Percentiles rank a stretch among this genome's conserved stretches.
Evolutionary conservation across 2,329 filamentous ascomycete genomes (phyloP).

Genomic region (Teratosphaeria viscida): DNA sequence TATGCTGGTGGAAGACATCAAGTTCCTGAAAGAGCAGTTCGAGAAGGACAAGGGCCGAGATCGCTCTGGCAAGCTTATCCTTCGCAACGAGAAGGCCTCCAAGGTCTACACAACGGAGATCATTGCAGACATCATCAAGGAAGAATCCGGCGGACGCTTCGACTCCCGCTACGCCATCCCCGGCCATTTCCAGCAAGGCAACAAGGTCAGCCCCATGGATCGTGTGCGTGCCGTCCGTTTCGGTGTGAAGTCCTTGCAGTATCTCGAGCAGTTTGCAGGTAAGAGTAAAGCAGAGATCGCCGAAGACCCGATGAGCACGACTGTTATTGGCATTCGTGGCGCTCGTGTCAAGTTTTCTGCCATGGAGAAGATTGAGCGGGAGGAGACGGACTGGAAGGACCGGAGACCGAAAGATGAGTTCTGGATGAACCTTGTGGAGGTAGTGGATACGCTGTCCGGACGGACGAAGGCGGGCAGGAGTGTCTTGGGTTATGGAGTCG

Average conservation of each 20-base stretch:
- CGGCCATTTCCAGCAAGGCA: conserved; percentile 89
- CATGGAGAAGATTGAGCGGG: conserved; percentile 69
- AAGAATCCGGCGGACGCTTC: conserved; percentile 84
- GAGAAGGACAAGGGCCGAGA: conserved; percentile 75
- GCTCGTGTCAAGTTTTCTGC: conserved; percentile 79
- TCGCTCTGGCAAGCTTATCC: conserved; percentile 82
- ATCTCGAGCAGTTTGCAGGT: conserved; percentile 68
- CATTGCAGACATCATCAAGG: conserved; percentile 89
- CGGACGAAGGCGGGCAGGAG: conserved; percentile 31
- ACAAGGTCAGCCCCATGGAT: conserved; percentile 90
- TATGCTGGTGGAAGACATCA: conserved; percentile 85
- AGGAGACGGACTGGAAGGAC: conserved; percentile 88
- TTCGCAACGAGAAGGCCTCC: conserved; percentile 93
- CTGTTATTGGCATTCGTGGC: conserved; percentile 87
- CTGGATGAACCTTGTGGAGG: conserved; percentile 70
- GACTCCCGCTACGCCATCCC: conserved; percentile 86
- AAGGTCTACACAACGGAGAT: conserved; percentile 84
- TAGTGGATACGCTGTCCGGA: conserved; percentile 77
- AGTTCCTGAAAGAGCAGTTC: conserved; percentile 79
- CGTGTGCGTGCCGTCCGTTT: conserved; percentile 83
- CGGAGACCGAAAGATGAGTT: conserved; percentile 73
- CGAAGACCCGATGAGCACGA: conserved; percentile 60
- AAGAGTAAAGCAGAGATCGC: conserved; percentile 58
- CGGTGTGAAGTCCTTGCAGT: conserved; percentile 88
- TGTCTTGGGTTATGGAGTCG: background rate